Percentiles rank a stretch among this genome's conserved stretches.
phyloP scores from a whole-genome alignment of 2,329 filamentous ascomycete species.

The Emergomyces pasteurianus region DNA sequence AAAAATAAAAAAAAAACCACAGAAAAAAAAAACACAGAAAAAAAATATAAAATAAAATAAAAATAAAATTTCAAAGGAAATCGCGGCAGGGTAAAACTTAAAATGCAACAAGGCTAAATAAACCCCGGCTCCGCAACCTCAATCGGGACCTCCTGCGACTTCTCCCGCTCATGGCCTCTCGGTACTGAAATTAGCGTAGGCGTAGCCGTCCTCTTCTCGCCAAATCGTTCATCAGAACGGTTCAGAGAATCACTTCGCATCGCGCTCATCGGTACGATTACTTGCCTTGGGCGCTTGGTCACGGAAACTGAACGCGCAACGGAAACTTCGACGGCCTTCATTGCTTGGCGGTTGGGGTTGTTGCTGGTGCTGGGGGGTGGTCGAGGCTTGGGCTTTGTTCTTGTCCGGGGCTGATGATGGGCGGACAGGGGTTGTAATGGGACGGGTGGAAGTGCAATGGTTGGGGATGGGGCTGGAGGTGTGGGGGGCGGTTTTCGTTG shows the following conservation, averaged over 20 bases:
- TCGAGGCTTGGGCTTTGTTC: constrained; percentile 2
- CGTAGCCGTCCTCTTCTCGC: constrained; percentile 15
- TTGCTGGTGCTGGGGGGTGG: constrained; percentile 5
- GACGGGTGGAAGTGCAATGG: constrained; percentile 6
- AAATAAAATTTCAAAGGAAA: background rate
- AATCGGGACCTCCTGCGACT: constrained; percentile 10
- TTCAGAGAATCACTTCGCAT: constrained; percentile 15
- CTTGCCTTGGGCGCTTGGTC: constrained; percentile 22
- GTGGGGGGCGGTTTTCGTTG: background rate
- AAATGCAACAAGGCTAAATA: background rate
- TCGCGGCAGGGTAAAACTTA: background rate
- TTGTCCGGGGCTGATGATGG: background rate
- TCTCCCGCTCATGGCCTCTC: constrained; percentile 12
- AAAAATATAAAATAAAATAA: too few relatives aligned
- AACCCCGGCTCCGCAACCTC: constrained; percentile 8
- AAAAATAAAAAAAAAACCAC: background rate
- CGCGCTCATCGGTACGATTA: constrained; percentile 24
- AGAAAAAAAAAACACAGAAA: too few relatives aligned
- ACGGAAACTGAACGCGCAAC: constrained; percentile 30
- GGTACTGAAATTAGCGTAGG: constrained; percentile 20
- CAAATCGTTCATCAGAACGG: constrained; percentile 18
- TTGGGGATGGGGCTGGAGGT: background rate
- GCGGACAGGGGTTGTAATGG: background rate
- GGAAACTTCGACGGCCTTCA: constrained; percentile 23
- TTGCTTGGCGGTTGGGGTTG: constrained; percentile 6